Conservation (phyloP, 352 stramenopile genomes). For the Thalassiosira mediterranea region DNA sequence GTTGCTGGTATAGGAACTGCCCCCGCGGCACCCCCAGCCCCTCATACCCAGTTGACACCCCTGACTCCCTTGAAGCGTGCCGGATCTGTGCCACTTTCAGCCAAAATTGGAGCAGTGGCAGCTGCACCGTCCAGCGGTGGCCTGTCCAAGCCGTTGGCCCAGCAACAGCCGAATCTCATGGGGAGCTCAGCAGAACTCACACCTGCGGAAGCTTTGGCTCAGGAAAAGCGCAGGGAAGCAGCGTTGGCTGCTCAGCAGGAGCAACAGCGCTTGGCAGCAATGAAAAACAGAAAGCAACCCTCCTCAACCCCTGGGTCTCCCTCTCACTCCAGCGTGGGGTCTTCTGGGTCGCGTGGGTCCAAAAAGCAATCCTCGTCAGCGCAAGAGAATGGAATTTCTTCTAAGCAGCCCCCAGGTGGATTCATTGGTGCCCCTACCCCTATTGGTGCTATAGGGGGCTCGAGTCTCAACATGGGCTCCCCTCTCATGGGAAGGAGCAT, state of each 20-base stretch:
- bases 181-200: conserved; percentile 45
- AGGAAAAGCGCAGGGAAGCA: conserved; percentile 47
- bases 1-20: conserved; percentile 68
- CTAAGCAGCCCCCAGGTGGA: conserved; percentile 6
- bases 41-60: conserved; percentile 76
- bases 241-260: conserved; percentile 17
- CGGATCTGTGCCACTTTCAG: conserved; percentile 25
- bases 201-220: conserved; percentile 46
- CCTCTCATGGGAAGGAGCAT: conserved; percentile 39
- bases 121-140: not conserved
- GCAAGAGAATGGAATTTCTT: conserved; percentile 19
- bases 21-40: conserved; percentile 40
- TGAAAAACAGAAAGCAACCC: conserved; percentile 26
- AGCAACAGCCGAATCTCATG: conserved; percentile 21
- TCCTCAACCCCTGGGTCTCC: conserved; percentile 18
- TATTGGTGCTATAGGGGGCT: conserved; percentile 36
- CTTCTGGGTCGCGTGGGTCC: too few species aligned
- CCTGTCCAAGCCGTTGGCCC: too few species aligned
- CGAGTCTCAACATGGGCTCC: conserved; percentile 43
- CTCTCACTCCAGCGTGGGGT: conserved; percentile 46
- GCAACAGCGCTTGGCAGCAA: conserved; percentile 1
- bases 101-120: not conserved
- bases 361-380: too few species aligned
- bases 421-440: conserved; percentile 24
- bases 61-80: conserved; percentile 79